Conservation (phyloP, 1,284 basidiomycete genomes). For the Vanrija sp. region DNA sequence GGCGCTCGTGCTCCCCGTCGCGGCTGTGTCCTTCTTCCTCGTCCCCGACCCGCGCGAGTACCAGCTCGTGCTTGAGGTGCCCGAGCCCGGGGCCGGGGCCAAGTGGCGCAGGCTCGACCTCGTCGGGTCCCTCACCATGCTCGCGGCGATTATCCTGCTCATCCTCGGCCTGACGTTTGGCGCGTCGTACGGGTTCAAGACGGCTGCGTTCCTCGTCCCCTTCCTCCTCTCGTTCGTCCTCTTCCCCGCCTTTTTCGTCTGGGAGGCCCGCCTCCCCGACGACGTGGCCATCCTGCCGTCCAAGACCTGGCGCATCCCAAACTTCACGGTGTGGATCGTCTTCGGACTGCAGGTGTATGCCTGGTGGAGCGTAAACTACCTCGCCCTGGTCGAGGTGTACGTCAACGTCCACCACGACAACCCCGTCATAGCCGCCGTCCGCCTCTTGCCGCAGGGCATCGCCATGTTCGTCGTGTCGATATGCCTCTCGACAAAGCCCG, state of each 20-base stretch:
- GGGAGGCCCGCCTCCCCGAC: conserved; percentile 25
- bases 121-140: conserved; percentile 5
- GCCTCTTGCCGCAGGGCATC: not conserved
- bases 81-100: conserved; percentile 11
- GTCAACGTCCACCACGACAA: not conserved
- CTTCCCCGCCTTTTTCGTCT: conserved; percentile 30
- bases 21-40: not conserved
- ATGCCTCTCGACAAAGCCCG: conserved; percentile 2
- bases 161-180: conserved; percentile 31
- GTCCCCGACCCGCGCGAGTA: not conserved
- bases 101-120: not conserved
- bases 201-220: conserved; percentile 23
- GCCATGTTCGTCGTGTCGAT: conserved; percentile 6
- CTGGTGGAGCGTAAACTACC: conserved; percentile 25
- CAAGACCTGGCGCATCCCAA: conserved; percentile 30
- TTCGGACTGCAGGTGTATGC: conserved; percentile 29
- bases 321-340: conserved; percentile 28
- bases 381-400: not conserved
- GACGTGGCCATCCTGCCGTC: conserved; percentile 29
- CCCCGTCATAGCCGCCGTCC: not conserved
- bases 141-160: conserved; percentile 20
- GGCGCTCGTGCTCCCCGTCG: conserved; percentile 29
- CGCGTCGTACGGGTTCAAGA: conserved; percentile 23
- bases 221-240: conserved; percentile 18
- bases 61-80: not conserved